A percentile compares a stretch with the other conserved stretches of the same genome.
phyloP scores from a whole-genome alignment of 495 filamentous ascomycete species.

The Aspergillus indologenus region DNA sequence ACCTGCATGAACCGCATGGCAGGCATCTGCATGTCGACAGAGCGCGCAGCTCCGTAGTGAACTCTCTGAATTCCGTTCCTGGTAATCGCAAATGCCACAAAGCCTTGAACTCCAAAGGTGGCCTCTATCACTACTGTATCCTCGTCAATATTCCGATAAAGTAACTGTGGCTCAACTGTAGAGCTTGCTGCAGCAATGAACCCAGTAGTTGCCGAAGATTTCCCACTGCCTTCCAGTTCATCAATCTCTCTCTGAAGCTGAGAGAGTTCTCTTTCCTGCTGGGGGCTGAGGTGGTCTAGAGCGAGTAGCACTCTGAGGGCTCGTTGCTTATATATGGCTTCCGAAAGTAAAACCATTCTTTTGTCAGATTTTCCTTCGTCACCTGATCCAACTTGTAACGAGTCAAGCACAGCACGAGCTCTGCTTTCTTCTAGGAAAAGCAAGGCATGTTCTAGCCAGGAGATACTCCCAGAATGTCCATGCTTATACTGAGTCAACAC shows the following conservation, averaged over 20 bases:
- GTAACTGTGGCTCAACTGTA: not conserved
- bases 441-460: not conserved
- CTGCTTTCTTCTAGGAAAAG: not conserved
- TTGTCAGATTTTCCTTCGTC: not conserved
- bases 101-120: not conserved
- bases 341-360: not conserved
- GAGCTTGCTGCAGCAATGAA: not conserved
- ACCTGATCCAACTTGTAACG: not conserved
- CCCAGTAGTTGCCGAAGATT: not conserved
- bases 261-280: not conserved
- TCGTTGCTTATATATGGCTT: not conserved
- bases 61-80: not conserved
- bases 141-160: not conserved
- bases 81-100: not conserved
- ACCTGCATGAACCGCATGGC: not conserved
- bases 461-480: not conserved
- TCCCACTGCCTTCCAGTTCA: not conserved
- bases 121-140: conserved; percentile 1
- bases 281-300: not conserved
- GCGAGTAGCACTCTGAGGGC: not conserved
- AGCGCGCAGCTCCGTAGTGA: not conserved
- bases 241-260: not conserved
- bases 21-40: not conserved
- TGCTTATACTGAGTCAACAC: not conserved
- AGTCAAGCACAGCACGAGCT: conserved; percentile 1